These are phyloP conservation scores for Fusarium sp. DNA, from an alignment of 2,329 filamentous ascomycete species.

Conservation along the genomic window DNA sequence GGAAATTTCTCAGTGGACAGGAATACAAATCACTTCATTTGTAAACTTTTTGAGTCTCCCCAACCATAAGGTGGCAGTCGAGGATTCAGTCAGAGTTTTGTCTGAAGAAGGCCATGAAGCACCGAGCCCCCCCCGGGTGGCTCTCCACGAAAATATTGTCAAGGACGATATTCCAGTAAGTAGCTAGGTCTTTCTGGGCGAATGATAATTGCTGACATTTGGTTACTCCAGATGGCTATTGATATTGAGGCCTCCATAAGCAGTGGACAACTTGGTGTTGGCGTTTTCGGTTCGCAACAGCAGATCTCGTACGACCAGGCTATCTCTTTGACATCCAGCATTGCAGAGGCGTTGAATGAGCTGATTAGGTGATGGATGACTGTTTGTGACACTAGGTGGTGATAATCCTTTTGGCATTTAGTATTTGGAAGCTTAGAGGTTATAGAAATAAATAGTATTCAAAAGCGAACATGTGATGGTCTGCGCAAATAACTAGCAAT, in stretches of 20 bases:
- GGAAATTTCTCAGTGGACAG: slow-evolving; percentile 81
- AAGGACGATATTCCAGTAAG: slow-evolving; percentile 47
- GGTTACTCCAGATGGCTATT: slow-evolving; percentile 49
- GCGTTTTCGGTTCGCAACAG: slow-evolving; percentile 53
- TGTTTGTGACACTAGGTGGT: background rate
- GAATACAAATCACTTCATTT: slow-evolving; percentile 74
- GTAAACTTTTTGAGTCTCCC: slow-evolving; percentile 81
- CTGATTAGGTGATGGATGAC: slow-evolving; percentile 1
- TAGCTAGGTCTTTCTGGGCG: background rate
- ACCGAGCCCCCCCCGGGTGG: slow-evolving; percentile 12
- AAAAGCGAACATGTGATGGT: background rate
- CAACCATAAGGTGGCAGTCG: background rate
- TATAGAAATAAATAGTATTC: background rate
- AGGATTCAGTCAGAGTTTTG: slow-evolving; percentile 15
- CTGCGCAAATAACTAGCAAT: slow-evolving; percentile 3
- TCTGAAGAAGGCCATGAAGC: background rate
- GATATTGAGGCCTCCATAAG: slow-evolving; percentile 56
- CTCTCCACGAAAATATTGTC: slow-evolving; percentile 41
- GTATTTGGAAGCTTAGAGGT: background rate
- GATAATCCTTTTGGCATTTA: background rate
- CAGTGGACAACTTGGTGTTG: slow-evolving; percentile 51
- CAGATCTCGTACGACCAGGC: slow-evolving; percentile 46
- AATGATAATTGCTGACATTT: slow-evolving; percentile 7
- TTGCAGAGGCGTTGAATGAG: slow-evolving; percentile 37
- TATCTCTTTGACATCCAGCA: slow-evolving; percentile 38